Conservation (phyloP, 176 grass and related monocot genomes). For the Urochloa ruziziensis region DNA sequence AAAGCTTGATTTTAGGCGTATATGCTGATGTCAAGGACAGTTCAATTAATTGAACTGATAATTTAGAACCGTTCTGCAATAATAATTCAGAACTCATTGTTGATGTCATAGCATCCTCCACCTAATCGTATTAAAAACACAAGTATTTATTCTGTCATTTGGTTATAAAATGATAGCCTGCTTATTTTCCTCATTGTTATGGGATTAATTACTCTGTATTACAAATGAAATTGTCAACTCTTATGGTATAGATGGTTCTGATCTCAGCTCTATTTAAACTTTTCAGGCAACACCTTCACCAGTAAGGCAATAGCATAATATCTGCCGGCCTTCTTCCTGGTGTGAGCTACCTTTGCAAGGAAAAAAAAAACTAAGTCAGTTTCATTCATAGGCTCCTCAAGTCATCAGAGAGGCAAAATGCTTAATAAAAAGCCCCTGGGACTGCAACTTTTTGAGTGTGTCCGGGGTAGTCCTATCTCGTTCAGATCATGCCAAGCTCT, state of each 20-base stretch:
- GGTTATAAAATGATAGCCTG: not conserved
- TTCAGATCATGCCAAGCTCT: slow-evolving; percentile 69
- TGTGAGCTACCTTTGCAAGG: not conserved
- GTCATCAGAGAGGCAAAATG: slow-evolving; percentile 33
- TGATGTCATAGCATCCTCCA: not conserved
- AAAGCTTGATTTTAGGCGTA: not conserved
- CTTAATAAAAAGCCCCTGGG: slow-evolving; percentile 50
- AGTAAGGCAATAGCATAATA: not conserved
- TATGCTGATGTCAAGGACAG: not conserved
- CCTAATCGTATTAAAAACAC: not conserved
- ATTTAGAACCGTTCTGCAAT: not conserved
- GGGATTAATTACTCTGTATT: not conserved
- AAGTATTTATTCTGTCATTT: not conserved
- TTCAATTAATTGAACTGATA: not conserved
- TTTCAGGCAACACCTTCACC: slow-evolving; percentile 28
- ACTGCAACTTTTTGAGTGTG: slow-evolving; percentile 52
- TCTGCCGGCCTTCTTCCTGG: slow-evolving; percentile 13
- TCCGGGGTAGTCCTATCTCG: slow-evolving; percentile 48
- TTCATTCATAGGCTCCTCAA: slow-evolving; percentile 21
- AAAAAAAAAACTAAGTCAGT: not conserved
- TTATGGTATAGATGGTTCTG: slow-evolving; percentile 8
- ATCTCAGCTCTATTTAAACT: slow-evolving; percentile 1
- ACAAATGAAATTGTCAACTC: not conserved
- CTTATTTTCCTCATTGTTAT: not conserved
- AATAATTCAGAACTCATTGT: not conserved